Evolutionary conservation across 345 rosid species (phyloP).

Genomic region (Eutrema heterophyllum): DNA sequence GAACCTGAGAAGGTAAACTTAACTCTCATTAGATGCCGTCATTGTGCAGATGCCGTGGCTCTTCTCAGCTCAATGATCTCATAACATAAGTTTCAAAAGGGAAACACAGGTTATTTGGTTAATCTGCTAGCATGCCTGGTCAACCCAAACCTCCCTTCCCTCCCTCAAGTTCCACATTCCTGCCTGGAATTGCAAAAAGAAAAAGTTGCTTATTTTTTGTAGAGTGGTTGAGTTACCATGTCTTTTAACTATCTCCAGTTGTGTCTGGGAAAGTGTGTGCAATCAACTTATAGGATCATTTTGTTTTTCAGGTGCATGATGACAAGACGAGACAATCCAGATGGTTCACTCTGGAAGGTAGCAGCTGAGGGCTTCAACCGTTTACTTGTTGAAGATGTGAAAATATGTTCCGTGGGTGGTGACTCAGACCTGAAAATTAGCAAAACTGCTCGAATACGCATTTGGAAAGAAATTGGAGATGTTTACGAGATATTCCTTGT

Average conservation of each 20-base stretch:
- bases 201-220: neutral
- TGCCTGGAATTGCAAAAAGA: neutral
- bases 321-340: slow-evolving; percentile 90
- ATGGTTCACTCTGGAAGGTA: slow-evolving; percentile 86
- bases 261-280: slow-evolving; percentile 12
- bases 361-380: slow-evolving; percentile 91
- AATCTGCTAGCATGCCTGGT: neutral
- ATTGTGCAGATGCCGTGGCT: neutral
- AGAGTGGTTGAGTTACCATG: neutral
- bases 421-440: slow-evolving; percentile 46
- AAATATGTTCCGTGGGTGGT: slow-evolving; percentile 33
- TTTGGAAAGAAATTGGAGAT: slow-evolving; percentile 98
- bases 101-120: slow-evolving; percentile 6
- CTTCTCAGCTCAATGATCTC: neutral
- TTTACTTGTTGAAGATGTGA: slow-evolving; percentile 62
- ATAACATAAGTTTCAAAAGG: neutral
- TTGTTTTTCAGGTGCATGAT: slow-evolving; percentile 72
- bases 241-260: neutral
- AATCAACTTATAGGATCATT: slow-evolving; percentile 15
- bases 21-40: slow-evolving; percentile 13
- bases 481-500: slow-evolving; percentile 90
- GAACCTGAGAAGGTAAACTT: slow-evolving; percentile 69
- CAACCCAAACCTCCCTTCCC: neutral
- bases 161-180: neutral
- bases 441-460: slow-evolving; percentile 63